These are phyloP conservation scores for Trichoderma sp. DNA, from an alignment of 2,329 filamentous ascomycete genomes.

Conservation along the genomic window DNA sequence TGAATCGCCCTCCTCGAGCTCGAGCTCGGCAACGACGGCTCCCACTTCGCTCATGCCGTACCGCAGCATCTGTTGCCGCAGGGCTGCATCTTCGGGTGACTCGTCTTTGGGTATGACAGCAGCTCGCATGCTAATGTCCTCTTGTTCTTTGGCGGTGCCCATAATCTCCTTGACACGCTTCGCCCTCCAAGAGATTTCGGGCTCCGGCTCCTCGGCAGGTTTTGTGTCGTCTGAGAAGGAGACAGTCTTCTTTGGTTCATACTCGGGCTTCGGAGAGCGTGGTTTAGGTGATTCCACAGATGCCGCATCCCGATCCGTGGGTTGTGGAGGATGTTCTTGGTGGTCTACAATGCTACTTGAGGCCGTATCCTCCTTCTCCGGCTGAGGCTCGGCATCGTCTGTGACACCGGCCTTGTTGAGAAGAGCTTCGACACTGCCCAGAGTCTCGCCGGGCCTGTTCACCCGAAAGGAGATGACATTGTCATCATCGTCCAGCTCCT, in stretches of 20 bases:
- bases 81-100: constrained; percentile 73
- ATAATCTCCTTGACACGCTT: constrained; percentile 59
- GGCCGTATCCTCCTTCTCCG: constrained; percentile 1
- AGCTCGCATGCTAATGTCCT: constrained; percentile 48
- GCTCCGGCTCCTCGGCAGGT: constrained; percentile 42
- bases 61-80: constrained; percentile 85
- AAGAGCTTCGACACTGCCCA: constrained; percentile 69
- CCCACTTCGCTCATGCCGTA: constrained; percentile 89
- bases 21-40: constrained; percentile 87
- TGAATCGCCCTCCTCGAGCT: constrained; percentile 70
- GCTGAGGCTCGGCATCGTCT: constrained; percentile 40
- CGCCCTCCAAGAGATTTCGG: constrained; percentile 46
- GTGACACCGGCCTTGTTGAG: constrained; percentile 76
- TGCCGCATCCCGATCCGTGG: constrained; percentile 11
- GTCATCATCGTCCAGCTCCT: constrained; percentile 87
- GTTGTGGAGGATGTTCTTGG: background rate
- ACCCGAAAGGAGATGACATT: constrained; percentile 73
- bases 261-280: background rate
- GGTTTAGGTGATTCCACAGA: background rate
- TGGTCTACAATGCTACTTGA: background rate
- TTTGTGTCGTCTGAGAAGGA: constrained; percentile 66
- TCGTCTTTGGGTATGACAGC: constrained; percentile 72
- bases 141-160: constrained; percentile 57
- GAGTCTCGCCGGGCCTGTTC: constrained; percentile 67
- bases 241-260: constrained; percentile 57